A percentile compares a stretch with the other conserved stretches of the same genome.
These are phyloP conservation scores for Diversispora eburnea DNA, from an alignment of 192 early-diverging fungal species.

Conservation along the genomic window DNA sequence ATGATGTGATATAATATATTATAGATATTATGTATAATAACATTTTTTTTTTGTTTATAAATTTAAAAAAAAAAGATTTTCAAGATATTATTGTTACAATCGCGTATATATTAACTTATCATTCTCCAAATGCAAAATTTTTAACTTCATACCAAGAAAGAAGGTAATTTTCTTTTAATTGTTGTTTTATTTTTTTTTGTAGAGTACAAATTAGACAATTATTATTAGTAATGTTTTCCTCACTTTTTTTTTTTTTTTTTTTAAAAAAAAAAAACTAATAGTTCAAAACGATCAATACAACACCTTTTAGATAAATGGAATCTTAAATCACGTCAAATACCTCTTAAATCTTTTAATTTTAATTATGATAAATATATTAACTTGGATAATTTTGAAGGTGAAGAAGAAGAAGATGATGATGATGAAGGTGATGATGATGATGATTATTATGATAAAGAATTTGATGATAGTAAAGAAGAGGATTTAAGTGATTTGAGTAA, in stretches of 20 bases:
- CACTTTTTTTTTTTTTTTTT: not conserved
- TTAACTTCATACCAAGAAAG: constrained; percentile 74
- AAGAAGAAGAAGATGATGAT: not conserved
- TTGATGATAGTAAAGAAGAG: no score
- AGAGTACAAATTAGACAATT: not conserved
- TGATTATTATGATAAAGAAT: no score
- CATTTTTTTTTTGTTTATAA: not conserved
- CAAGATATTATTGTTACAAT: constrained; percentile 63
- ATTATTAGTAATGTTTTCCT: no score
- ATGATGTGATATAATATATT: no score
- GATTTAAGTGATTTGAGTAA: not conserved
- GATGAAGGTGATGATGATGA: not conserved
- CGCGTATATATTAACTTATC: constrained; percentile 51
- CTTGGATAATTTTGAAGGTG: not conserved
- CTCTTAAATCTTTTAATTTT: constrained; percentile 16
- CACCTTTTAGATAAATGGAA: constrained; percentile 28
- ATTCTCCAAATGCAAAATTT: constrained; percentile 53
- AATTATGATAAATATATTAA: constrained; percentile 23
- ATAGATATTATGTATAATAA: no score
- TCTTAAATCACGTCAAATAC: constrained; percentile 10
- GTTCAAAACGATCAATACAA: constrained; percentile 25
- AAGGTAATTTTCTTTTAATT: constrained; percentile 27
- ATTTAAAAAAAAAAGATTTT: constrained; percentile 46
- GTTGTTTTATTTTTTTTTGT: not conserved
- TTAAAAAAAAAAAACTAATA: not conserved